Percentiles rank a stretch among this genome's conserved stretches.
Conservation (phyloP, 768 basidiomycete genomes). For the Phlebiopsis gigantea region DNA sequence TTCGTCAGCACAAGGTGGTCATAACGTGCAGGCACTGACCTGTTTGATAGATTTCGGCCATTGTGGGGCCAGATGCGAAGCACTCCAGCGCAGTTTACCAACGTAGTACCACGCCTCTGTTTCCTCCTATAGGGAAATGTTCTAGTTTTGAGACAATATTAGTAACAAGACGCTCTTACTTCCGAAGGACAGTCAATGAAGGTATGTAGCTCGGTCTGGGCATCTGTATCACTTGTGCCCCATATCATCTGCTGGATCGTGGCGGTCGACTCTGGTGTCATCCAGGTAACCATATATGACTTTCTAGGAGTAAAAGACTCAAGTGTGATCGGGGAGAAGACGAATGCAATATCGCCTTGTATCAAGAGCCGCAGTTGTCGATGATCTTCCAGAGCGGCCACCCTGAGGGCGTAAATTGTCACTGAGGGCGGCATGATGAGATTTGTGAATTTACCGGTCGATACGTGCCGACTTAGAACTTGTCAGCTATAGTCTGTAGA, state of each 20-base stretch:
- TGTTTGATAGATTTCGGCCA: not conserved
- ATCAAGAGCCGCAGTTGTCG: not conserved
- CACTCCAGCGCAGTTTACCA: slow-evolving; percentile 3
- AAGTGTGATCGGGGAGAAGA: slow-evolving; percentile 1
- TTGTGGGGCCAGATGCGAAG: not conserved
- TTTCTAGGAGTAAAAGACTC: not conserved
- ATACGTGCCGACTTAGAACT: not conserved
- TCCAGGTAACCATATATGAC: slow-evolving; percentile 7
- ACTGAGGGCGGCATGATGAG: too few relatives aligned
- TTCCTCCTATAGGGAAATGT: too few relatives aligned
- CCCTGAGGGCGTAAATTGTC: too few relatives aligned
- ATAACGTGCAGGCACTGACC: not conserved
- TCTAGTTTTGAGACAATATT: too few relatives aligned
- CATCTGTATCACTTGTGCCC: not conserved
- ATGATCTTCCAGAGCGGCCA: not conserved
- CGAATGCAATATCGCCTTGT: not conserved
- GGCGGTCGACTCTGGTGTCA: not conserved
- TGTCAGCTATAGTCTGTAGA: not conserved
- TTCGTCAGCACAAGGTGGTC: not conserved
- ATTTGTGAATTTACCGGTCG: not conserved
- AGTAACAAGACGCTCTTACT: not conserved
- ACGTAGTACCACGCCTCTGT: slow-evolving; percentile 3
- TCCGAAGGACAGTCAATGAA: not conserved
- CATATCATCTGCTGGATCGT: not conserved
- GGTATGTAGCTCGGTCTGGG: not conserved